phyloP scores from a whole-genome alignment of 2,329 filamentous ascomycete species.

The Elsinoe arachidis region DNA sequence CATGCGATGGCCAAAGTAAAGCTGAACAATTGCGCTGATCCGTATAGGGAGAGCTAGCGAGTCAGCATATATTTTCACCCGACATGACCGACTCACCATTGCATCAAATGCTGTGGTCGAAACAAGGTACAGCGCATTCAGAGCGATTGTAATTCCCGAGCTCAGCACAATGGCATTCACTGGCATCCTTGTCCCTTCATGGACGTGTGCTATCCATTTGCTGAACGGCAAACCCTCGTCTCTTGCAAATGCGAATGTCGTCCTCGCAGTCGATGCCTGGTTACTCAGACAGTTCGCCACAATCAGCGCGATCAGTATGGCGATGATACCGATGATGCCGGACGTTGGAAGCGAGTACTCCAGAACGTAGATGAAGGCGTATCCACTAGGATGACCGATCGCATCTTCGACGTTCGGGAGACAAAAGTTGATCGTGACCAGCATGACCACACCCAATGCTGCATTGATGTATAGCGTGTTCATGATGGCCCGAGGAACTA shows the following conservation, averaged over 20 bases:
- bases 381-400: conserved; percentile 26
- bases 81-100: conserved; percentile 10
- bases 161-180: conserved; percentile 17
- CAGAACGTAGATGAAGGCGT: conserved; percentile 31
- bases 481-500: conserved; percentile 25
- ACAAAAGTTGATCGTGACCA: conserved; percentile 23
- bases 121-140: conserved; percentile 20
- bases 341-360: conserved; percentile 17
- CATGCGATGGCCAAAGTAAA: neutral
- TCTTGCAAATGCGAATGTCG: conserved; percentile 37
- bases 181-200: conserved; percentile 13
- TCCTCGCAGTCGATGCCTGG: conserved; percentile 34
- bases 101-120: conserved; percentile 17
- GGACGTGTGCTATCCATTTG: conserved; percentile 14
- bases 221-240: conserved; percentile 35
- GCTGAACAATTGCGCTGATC: neutral
- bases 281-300: conserved; percentile 28
- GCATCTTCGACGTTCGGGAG: conserved; percentile 24
- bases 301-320: conserved; percentile 31
- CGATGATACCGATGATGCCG: conserved; percentile 28
- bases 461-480: conserved; percentile 26
- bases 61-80: neutral
- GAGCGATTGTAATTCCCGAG: conserved; percentile 15
- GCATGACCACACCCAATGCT: conserved; percentile 26
- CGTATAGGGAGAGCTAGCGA: neutral